Percentiles rank a stretch among this genome's conserved stretches.
Evolutionary conservation across 805 yeast genomes (phyloP).

Genomic region (Cyberlindnera meyerae): DNA sequence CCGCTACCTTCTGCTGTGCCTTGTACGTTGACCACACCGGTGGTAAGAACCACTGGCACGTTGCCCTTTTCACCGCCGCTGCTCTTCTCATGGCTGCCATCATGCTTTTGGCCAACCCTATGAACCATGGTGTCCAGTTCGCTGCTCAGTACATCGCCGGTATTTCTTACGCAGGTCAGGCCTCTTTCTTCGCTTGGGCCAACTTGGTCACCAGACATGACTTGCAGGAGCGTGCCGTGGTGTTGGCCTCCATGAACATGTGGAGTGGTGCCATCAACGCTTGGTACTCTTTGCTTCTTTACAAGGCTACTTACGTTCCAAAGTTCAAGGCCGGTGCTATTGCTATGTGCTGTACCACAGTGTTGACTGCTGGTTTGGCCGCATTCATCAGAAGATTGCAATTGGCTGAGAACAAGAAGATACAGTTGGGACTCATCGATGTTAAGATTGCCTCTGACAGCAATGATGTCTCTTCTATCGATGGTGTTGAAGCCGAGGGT

Average conservation of each 20-base stretch:
- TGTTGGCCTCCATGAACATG: conserved; percentile 63
- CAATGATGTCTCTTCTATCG: not conserved
- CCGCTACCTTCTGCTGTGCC: conserved; percentile 40
- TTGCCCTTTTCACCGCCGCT: conserved; percentile 40
- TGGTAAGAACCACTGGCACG: conserved; percentile 45
- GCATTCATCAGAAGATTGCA: conserved; percentile 40
- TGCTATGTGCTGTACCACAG: conserved; percentile 51
- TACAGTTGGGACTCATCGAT: not conserved
- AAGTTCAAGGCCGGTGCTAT: conserved; percentile 47
- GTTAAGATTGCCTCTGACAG: not conserved
- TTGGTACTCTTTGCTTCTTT: conserved; percentile 58
- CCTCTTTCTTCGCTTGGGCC: conserved; percentile 61
- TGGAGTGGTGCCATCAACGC: conserved; percentile 59
- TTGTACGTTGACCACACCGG: conserved; percentile 39
- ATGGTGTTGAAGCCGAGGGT: not conserved
- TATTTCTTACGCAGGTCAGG: conserved; percentile 52
- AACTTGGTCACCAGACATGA: conserved; percentile 54
- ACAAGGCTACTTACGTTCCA: conserved; percentile 47
- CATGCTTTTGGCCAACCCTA: conserved; percentile 39
- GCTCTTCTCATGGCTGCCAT: conserved; percentile 42
- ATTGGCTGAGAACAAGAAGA: conserved; percentile 28
- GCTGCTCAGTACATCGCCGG: conserved; percentile 55
- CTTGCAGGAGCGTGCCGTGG: conserved; percentile 58
- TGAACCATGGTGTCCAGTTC: conserved; percentile 36
- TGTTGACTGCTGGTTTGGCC: conserved; percentile 37